These are phyloP conservation scores for Plasmodium chabaudi DNA, from an alignment of 169 alveolate species.

Conservation along the genomic window DNA sequence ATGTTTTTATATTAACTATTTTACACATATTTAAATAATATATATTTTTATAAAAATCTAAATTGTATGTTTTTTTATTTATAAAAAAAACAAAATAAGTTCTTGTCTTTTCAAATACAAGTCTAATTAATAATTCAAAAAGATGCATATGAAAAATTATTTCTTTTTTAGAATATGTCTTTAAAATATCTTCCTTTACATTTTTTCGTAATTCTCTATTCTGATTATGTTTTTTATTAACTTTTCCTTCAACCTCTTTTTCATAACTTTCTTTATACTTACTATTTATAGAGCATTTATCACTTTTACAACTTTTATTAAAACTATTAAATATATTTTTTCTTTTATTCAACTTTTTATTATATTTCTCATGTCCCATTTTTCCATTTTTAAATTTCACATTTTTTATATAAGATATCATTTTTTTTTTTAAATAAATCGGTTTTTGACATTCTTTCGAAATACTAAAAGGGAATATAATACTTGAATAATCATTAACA, in stretches of 20 bases:
- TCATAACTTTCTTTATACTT: background rate
- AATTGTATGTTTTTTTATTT: slow-evolving; percentile 18
- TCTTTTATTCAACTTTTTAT: background rate
- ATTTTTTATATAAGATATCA: slow-evolving; percentile 30
- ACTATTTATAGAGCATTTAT: background rate
- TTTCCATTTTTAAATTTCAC: background rate
- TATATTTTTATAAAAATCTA: slow-evolving; percentile 49
- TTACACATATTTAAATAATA: slow-evolving; percentile 54
- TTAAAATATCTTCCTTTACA: background rate
- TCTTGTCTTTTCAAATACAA: slow-evolving; percentile 59
- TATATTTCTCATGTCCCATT: background rate
- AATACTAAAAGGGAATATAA: slow-evolving; percentile 49
- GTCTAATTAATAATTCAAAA: slow-evolving; percentile 61
- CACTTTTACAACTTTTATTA: background rate
- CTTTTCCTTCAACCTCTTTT: background rate
- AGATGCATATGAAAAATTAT: slow-evolving; percentile 51
- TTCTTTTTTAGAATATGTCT: slow-evolving; percentile 31
- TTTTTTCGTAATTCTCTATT: background rate
- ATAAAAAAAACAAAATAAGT: slow-evolving; percentile 62
- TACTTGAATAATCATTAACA: slow-evolving; percentile 59
- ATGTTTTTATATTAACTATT: slow-evolving; percentile 35
- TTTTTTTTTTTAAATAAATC: slow-evolving; percentile 53
- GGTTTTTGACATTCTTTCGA: slow-evolving; percentile 45
- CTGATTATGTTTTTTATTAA: too few relatives aligned
- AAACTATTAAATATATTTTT: too few relatives aligned